Evolutionary conservation across 2,329 filamentous ascomycete genomes (phyloP), one percentile per base, ranked within the genome.

Genomic region (Colletotrichum sp.): DNA sequence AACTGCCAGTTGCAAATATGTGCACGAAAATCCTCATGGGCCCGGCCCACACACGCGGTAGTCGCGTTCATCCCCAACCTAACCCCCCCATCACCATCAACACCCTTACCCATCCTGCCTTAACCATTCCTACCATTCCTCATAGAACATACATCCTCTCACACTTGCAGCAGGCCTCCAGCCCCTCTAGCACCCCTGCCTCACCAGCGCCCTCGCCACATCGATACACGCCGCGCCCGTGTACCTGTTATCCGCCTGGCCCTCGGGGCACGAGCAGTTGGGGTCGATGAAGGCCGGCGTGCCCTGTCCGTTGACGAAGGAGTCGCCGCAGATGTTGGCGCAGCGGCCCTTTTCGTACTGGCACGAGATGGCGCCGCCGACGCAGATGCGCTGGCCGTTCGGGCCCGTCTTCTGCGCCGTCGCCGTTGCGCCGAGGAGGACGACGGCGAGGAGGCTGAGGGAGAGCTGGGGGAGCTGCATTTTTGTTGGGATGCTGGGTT

Each of bases 331-430:
- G 27, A 72, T 44, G 69, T 72, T 72, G 69, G 69, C 61, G 62
- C 69, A 72, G 25, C 69, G 69, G 49, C 69, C 69, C 62, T 72
- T 72, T 22, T 72, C 11, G 34, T 72, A 72, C 49, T 72, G 32
- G 62, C 69, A 72, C 27, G 69, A 72, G 62, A 72, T 72, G 30
- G 69, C 69, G 30, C 69, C 69, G 25, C 69, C 69, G 25, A 49
- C 61, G 49, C 69, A 72, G 69, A 72, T 59, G 11, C 69, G 69
- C 49, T 67, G 49, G 49, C 69, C 69, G 34, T 72, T 72, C 8
- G 69, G 62, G 32, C 69, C 69, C 13, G 4, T 19, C 69, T 72
- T 72, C 49, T 67, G 69, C 25, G 69, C 69, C 44, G 39, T 44
- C 39, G 39, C 19, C 5, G 44, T 52, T 4, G 62, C 4, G 34